A percentile compares a stretch with the other conserved stretches of the same genome.
These are phyloP conservation scores for Inga leiocalycina DNA, from an alignment of 306 rosid genomes.

Conservation along the genomic window DNA sequence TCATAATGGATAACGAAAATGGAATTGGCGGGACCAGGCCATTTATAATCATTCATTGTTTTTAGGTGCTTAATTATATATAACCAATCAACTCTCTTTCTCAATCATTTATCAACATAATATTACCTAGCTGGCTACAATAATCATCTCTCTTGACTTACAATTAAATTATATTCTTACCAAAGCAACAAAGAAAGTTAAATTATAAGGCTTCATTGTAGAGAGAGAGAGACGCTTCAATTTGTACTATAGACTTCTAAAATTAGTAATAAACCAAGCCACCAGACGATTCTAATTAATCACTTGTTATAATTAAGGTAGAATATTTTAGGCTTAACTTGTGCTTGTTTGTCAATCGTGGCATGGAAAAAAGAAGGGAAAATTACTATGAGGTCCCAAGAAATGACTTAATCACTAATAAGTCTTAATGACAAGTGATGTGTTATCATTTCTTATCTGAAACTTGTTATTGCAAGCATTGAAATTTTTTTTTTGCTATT, in stretches of 20 bases:
- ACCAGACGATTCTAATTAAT: not conserved
- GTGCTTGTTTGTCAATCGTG: not conserved
- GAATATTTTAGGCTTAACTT: not conserved
- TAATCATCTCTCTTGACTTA: not conserved
- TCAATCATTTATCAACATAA: not conserved
- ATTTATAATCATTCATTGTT: not conserved
- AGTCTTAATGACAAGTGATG: too few species aligned
- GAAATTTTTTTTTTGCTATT: too few species aligned
- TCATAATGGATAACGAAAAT: constrained; percentile 10
- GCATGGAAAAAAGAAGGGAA: not conserved
- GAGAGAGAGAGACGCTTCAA: not conserved
- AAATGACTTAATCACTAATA: too few species aligned
- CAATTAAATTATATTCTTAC: not conserved
- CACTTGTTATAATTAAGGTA: not conserved
- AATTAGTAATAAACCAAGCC: not conserved
- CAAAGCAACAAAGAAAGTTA: not conserved
- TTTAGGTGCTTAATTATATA: not conserved
- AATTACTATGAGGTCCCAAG: too few species aligned
- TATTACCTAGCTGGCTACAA: not conserved
- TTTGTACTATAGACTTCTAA: not conserved
- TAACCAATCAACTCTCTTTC: not conserved
- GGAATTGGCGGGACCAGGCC: constrained; percentile 24
- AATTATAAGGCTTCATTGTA: not conserved
- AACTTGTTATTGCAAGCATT: too few species aligned
- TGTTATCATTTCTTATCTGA: too few species aligned